Evolutionary conservation across 805 yeast genomes (phyloP), one percentile per base, ranked within the genome.

Genomic region (Saturnispora mendoncae): DNA sequence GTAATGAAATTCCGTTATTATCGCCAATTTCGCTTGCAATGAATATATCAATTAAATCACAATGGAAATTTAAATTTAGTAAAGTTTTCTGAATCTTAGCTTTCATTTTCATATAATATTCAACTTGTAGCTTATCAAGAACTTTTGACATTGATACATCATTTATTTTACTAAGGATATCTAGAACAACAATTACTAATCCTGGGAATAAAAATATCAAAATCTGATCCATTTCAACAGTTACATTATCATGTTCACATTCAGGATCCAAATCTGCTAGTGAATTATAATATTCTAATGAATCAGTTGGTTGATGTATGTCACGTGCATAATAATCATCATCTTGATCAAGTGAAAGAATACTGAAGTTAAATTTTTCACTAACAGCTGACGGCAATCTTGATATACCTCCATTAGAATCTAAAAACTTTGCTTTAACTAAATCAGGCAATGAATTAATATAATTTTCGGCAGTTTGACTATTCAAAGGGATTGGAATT

Each of bases 81-180:
- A 27, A 9, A 10, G 41, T 21, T 17, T 31, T 46, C 15, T 41
- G 20, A 84, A 56, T 7, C 63, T 60, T 26, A 60, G 37, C 7
- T 29, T 23, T 34, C 25, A 40, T 34, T 19, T 17, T 29, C 10
- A 23, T 57, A 10, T 84, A 66, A 2, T 81, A 72, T 8, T 74
- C 73, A 14, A 74, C 56, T 45, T 88, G 94, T 13, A 86, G 59
- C 14, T 57, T 56, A 56, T 88, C 96, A 50, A 87, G 61, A 4
- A 76, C 64, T 10, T 68, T 64, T 8, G 68, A 69, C 26, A 77
- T 54, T 2, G 71, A 62, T 13, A 64, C 61, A 14, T 57, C 58
- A 19, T 65, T 61, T 26, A 77, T 50, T 1, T 58, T 61, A 1
- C 69, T 60, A 0, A 75, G 23, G 1, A 68, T 53, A 4, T 57